Evolutionary conservation across 225 moss, liverwort and hornwort species (phyloP).

Genomic region (Neckera pumila): DNA sequence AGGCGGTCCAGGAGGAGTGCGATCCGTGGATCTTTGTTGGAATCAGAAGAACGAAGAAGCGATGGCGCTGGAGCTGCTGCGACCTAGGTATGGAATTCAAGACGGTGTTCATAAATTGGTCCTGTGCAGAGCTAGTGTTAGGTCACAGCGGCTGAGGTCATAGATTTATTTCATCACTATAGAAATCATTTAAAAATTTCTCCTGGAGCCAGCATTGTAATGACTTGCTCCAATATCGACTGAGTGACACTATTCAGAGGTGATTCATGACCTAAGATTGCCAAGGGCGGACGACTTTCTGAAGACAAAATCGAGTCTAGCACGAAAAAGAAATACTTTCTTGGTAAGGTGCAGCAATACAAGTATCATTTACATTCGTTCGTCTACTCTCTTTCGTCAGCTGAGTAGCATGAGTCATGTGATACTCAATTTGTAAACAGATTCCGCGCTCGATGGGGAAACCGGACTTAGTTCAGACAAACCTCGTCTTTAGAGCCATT

Average conservation of each 20-base stretch:
- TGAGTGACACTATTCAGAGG: background rate
- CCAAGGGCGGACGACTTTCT: background rate
- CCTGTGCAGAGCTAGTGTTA: background rate
- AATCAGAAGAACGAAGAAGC: too few relatives aligned
- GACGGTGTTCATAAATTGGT: background rate
- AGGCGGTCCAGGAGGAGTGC: too few relatives aligned
- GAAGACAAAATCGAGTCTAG: background rate
- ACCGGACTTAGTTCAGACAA: background rate
- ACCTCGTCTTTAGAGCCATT: background rate
- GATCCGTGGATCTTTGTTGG: too few relatives aligned
- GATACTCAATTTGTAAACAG: background rate
- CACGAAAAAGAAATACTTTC: background rate
- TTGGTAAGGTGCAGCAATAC: background rate
- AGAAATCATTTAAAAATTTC: background rate
- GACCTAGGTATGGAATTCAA: background rate
- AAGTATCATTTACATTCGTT: background rate
- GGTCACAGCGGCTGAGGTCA: background rate
- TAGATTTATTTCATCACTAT: background rate
- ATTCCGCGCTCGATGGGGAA: background rate
- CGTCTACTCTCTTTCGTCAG: background rate
- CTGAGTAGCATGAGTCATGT: background rate
- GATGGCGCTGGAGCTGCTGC: too few relatives aligned
- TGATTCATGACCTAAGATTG: background rate
- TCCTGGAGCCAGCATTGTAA: background rate
- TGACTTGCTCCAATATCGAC: background rate